Evolutionary conservation across 345 rosid genomes (phyloP), one percentile per base, ranked within the genome.

Genomic region (Lepidium africanum): DNA sequence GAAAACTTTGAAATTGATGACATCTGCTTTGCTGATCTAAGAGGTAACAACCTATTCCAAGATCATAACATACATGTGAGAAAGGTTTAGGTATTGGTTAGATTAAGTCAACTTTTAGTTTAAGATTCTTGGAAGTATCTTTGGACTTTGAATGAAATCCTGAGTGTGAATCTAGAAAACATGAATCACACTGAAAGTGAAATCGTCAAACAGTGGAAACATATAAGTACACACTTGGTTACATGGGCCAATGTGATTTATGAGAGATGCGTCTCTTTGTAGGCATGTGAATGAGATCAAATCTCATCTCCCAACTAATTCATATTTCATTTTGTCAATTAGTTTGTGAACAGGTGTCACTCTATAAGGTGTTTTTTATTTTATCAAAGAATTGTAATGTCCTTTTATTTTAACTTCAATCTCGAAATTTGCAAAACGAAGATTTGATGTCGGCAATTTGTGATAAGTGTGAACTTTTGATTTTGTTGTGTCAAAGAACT

Each of bases 1-100:
- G 93, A 81, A 95, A 89, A 77, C 81, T 63, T 61, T 95, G 80
- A 91, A 39, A 43, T 6, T 62, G 42, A 58, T 51, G 25, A 16
- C 30, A 51, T 59, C 42, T 27, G 32, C 23, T 33, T 59, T 13
- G 17, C 50, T 11, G 19, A 42, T 53, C 59, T 17, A 64, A 33
- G 61, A 60, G 77, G 67, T 66, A 50, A 47, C 3, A 11, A 23
- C 47, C 67, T 50, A 16, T 21, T 58, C 47, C 21, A 41, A 59
- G 40, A 49, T 57, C 62, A 23, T 43, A 42, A 17, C 13, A 42
- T 50, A 17, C 17, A 23, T 66, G 21, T 16, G 61, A 12, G 36
- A 65, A 36, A 11, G 45, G 65, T 72, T 49, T 55, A 63, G 39
- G 38, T 6, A 8, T 55, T 27, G 25, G 40, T 71, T 63, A 63